Evolutionary conservation across 441 rosid genomes (phyloP), one percentile per base, ranked within the genome.

Genomic region (Sinapis alba): DNA sequence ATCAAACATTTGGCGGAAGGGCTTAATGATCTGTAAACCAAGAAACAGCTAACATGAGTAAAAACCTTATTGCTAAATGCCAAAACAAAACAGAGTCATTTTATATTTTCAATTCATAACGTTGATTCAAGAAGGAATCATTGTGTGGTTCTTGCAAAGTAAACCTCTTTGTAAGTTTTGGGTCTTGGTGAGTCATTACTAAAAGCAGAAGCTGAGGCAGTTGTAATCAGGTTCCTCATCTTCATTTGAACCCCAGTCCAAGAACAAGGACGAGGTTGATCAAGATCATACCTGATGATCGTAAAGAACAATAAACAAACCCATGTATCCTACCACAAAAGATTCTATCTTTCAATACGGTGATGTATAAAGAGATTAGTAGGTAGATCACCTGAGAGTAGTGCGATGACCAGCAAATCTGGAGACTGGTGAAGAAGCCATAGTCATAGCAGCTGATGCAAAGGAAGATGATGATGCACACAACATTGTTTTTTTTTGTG

Each of bases 221-320:
- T 78, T 84, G 63, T 81, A 71, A 63, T 71, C 79, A 81, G 65
- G 72, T 70, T 82, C 82, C 80, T 85, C 72, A 15, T 79, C 82
- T 75, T 79, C 86, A 67, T 83, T 32, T 78, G 58, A 32, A 73
- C 47, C 69, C 84, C 72, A 80, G 50, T n/a, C n/a, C n/a, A 79
- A 82, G 70, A 80, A 76, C 73, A 71, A 78, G 79, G 81, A 76
- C 69, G 80, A 78, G 38, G 84, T 62, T 78, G 82, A 75, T 84
- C 86, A 81, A 79, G 79, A 84, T 80, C 92, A 87, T 82, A 89
- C 98, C 96, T 92, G 97, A 89, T 84, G 86, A 89, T 86, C 78
- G 87, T 28, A 88, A 91, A 89, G 73, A 85, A 86, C 78, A 82
- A 82, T 80, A 87, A 86, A 84, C 77, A 10, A 34, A 34, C 41